Conservation (phyloP, 495 filamentous ascomycete species). For the Penicillium parvum region DNA sequence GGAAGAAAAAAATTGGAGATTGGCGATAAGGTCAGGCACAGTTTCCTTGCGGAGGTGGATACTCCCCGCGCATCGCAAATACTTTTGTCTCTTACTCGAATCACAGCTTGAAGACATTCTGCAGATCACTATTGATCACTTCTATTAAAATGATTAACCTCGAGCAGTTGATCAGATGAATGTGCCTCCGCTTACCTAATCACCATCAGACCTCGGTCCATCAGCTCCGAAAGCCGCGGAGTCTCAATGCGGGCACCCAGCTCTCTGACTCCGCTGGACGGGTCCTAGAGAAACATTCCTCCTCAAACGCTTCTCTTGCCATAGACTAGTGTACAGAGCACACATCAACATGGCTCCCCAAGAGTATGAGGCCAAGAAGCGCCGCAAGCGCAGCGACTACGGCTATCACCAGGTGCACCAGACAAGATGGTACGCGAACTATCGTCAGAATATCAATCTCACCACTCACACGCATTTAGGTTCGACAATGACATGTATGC, state of each 20-base stretch:
- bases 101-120: neutral
- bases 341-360: constrained; percentile 21
- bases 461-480: no score
- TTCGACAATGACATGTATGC: constrained; percentile 96
- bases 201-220: constrained; percentile 20
- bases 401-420: constrained; percentile 75
- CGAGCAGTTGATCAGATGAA: constrained; percentile 12
- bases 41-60: constrained; percentile 2
- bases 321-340: neutral
- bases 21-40: constrained; percentile 14
- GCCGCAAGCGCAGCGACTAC: constrained; percentile 65
- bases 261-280: constrained; percentile 1
- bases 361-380: constrained; percentile 53
- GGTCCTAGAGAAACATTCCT: no score
- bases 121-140: neutral
- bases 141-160: no score
- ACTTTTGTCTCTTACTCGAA: neutral
- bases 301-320: neutral
- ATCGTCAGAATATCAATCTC: no score
- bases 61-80: neutral
- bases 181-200: constrained; percentile 20
- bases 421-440: constrained; percentile 92
- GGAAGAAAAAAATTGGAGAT: constrained; percentile 13
- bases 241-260: neutral
- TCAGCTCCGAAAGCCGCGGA: constrained; percentile 14